Percentiles rank a stretch among this genome's conserved stretches.
phyloP scores from a whole-genome alignment of 2,329 filamentous ascomycete species.

The Colletotrichum musicola region DNA sequence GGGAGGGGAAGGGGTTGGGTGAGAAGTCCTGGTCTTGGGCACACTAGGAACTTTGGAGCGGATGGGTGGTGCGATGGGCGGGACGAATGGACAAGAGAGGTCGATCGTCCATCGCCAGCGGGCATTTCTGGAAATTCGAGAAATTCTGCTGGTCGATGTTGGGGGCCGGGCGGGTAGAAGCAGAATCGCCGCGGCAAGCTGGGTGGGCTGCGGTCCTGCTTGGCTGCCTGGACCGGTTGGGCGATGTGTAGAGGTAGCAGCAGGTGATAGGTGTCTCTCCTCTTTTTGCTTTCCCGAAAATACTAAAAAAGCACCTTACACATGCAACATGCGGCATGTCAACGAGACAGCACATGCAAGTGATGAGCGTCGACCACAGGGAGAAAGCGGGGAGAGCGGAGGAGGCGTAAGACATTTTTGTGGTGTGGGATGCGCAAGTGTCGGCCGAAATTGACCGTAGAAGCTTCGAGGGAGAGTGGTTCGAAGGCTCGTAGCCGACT shows the following conservation, averaged over 20 bases:
- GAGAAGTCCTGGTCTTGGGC: background rate
- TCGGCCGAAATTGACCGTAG: too few relatives aligned
- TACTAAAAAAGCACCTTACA: slow-evolving; percentile 8
- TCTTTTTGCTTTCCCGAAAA: too few relatives aligned
- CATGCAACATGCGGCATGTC: slow-evolving; percentile 20
- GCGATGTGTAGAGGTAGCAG: too few relatives aligned
- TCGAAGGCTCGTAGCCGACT: background rate
- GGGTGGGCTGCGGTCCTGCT: background rate
- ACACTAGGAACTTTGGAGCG: background rate
- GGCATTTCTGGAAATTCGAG: slow-evolving; percentile 8
- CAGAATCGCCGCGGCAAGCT: background rate
- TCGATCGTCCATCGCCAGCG: slow-evolving; percentile 6
- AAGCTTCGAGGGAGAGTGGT: slow-evolving; percentile 5
- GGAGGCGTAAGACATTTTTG: background rate
- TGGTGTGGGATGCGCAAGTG: slow-evolving; percentile 11
- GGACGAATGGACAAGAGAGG: slow-evolving; percentile 20
- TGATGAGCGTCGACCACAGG: slow-evolving; percentile 12
- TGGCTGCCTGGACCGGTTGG: background rate
- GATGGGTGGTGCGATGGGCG: slow-evolving; percentile 9
- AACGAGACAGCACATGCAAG: slow-evolving; percentile 29
- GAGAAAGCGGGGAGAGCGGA: slow-evolving; percentile 18
- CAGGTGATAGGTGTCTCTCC: too few relatives aligned
- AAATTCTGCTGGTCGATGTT: slow-evolving; percentile 7
- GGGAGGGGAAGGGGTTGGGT: background rate
- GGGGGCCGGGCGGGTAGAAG: background rate